Evolutionary conservation across 768 basidiomycete genomes (phyloP).

Genomic region (Russula ochroleuca): DNA sequence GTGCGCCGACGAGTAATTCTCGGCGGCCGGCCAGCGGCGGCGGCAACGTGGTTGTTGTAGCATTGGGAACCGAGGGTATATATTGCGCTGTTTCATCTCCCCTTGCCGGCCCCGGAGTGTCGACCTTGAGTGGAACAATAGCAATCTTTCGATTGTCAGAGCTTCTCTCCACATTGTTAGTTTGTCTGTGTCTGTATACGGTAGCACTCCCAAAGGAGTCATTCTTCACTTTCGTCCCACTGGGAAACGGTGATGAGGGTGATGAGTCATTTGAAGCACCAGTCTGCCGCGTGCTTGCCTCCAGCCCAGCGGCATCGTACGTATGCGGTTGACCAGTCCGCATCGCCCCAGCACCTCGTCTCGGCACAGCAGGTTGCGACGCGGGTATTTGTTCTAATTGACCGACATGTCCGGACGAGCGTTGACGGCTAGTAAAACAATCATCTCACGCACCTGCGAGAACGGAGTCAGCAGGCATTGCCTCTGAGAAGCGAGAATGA

Average conservation of each 20-base stretch:
- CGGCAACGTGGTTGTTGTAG: slow-evolving; percentile 7
- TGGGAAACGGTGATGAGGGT: slow-evolving; percentile 5
- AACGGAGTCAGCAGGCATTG: background rate
- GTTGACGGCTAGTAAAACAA: background rate
- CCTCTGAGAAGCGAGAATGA: background rate
- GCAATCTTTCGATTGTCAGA: slow-evolving; percentile 1
- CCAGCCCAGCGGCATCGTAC: background rate
- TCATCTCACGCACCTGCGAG: background rate
- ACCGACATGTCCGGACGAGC: background rate
- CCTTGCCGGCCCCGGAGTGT: background rate
- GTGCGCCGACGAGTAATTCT: slow-evolving; percentile 9
- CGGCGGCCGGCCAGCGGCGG: slow-evolving; percentile 13
- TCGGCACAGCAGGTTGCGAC: slow-evolving; percentile 30
- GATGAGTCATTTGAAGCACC: slow-evolving; percentile 17
- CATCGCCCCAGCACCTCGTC: slow-evolving; percentile 43
- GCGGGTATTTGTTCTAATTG: background rate
- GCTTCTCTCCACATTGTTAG: slow-evolving; percentile 5
- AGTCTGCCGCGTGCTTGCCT: slow-evolving; percentile 5
- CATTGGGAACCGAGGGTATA: background rate
- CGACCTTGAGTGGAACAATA: slow-evolving; percentile 13
- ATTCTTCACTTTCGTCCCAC: background rate
- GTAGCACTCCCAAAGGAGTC: slow-evolving; percentile 4
- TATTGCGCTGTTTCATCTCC: slow-evolving; percentile 2
- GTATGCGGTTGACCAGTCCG: slow-evolving; percentile 29
- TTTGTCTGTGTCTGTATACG: slow-evolving; percentile 14